Evolutionary conservation across 2,329 filamentous ascomycete species (phyloP).

Genomic region (Trichoderma gracile): DNA sequence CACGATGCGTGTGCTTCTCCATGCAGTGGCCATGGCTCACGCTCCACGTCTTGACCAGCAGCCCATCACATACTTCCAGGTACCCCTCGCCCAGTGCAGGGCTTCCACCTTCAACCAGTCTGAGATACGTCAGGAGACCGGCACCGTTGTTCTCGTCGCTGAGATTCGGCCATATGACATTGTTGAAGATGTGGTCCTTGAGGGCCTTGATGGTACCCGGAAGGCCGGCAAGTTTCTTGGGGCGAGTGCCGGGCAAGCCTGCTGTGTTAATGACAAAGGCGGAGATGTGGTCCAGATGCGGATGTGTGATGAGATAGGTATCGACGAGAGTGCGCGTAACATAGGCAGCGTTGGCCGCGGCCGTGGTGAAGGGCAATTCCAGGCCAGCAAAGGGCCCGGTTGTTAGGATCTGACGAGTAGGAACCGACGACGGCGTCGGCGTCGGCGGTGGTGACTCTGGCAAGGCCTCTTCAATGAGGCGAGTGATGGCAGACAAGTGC

Average conservation of each 20-base stretch:
- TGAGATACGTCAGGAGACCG: conserved; percentile 85
- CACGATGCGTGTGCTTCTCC: conserved; percentile 67
- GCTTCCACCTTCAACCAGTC: conserved; percentile 86
- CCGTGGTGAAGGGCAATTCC: conserved; percentile 63
- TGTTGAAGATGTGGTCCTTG: conserved; percentile 95
- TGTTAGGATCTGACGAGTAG: conserved; percentile 55
- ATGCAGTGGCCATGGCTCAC: conserved; percentile 91
- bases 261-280: conserved; percentile 94
- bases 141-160: conserved; percentile 95
- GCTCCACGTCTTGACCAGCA: conserved; percentile 84
- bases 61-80: conserved; percentile 80
- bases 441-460: conserved; percentile 36
- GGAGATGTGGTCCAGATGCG: conserved; percentile 93
- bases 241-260: conserved; percentile 73
- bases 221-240: conserved; percentile 83
- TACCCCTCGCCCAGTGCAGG: conserved; percentile 83
- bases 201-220: conserved; percentile 89
- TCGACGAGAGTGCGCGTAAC: conserved; percentile 79
- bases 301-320: conserved; percentile 90
- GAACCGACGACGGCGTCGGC: conserved; percentile 25
- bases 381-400: conserved; percentile 80
- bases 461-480: conserved; percentile 66
- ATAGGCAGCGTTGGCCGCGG: conserved; percentile 77
- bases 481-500: conserved; percentile 81
- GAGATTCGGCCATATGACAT: conserved; percentile 95